phyloP scores from a whole-genome alignment of 148 eudicot species.

The Fagopyrum homotropicum region DNA sequence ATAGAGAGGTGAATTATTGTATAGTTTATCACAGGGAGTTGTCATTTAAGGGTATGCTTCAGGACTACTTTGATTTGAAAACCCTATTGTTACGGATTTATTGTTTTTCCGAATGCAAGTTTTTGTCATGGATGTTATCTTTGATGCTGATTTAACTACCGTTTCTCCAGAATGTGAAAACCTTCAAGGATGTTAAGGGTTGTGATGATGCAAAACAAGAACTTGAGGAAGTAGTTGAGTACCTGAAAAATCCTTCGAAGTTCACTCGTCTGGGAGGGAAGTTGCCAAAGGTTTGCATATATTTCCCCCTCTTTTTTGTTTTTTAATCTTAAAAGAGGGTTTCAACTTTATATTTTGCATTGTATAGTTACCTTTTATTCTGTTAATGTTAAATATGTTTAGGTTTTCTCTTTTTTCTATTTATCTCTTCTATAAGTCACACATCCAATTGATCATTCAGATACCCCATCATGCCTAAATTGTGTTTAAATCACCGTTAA shows the following conservation, averaged over 20 bases:
- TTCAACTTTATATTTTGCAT: too few relatives aligned
- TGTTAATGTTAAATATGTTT: neutral
- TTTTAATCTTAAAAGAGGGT: neutral
- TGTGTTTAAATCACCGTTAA: neutral
- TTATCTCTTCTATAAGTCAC: neutral
- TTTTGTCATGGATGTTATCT: neutral
- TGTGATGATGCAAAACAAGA: conserved; percentile 99
- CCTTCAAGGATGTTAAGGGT: conserved; percentile 97
- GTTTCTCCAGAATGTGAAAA: conserved; percentile 72
- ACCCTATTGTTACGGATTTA: neutral
- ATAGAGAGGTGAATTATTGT: neutral
- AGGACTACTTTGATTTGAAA: neutral
- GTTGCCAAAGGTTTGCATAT: conserved; percentile 80
- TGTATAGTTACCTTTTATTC: neutral
- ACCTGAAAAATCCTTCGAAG: conserved; percentile 82
- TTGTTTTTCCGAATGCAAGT: neutral
- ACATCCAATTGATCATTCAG: neutral
- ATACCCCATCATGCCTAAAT: neutral
- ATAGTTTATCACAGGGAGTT: neutral
- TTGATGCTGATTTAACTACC: conserved; percentile 12
- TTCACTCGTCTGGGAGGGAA: conserved; percentile 97
- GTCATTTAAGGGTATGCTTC: neutral
- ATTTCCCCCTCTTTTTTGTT: neutral
- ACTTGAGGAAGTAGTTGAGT: conserved; percentile 98
- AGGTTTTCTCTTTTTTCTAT: neutral